Base-by-base conservation (phyloP, 805 yeast genomes). In the Helenozyma rhizophorensis region DNA sequence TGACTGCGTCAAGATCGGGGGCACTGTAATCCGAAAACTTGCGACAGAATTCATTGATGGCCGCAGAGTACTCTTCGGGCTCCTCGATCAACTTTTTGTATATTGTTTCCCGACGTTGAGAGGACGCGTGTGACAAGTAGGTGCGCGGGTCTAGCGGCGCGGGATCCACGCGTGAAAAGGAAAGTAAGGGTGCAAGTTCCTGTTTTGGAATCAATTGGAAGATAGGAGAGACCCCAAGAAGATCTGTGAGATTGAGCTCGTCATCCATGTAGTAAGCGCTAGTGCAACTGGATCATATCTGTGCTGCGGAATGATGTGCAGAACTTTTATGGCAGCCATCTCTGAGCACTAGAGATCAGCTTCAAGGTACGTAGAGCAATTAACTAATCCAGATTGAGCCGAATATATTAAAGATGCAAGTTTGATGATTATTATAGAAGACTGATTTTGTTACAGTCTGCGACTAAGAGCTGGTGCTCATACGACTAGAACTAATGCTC, bases 1-100 rank as follows among this genome's bases (percentile, higher is more conserved):
- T 22, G 8, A 62, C 27, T 5, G 42, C 45, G 23, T 57, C 58
- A 17, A 63, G 36, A n/a, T 62, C 58, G 10, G 32, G 38, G 28
- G 52, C 53, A 11, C 51, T 40, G 37, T 45, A 59, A 1, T 37
- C 28, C 1, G 23, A 21, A 29, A 58, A 42, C 19, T 53, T 56
- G 3, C 44, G 38, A n/a, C 30, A 48, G 6, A 59, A 25, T 9
- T 33, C 11, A 3, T 40, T 40, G 17, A 51, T 22, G 8, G 40
- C 36, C 3, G 31, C 36, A 2, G 21, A 17, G 25, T 39, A 42
- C 4, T 42, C 25, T 9, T 33, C 44, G 0, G 51, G 40, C 7
- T 48, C 36, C 1, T 32, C 21, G 14, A 37, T 46, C 16, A 45
- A n/a, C 8, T 31, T 32, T 2, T 22, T 15, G 19, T 27, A 39